Evolutionary conservation across 345 rosid species (phyloP).

Genomic region (Iberis pinnata): DNA sequence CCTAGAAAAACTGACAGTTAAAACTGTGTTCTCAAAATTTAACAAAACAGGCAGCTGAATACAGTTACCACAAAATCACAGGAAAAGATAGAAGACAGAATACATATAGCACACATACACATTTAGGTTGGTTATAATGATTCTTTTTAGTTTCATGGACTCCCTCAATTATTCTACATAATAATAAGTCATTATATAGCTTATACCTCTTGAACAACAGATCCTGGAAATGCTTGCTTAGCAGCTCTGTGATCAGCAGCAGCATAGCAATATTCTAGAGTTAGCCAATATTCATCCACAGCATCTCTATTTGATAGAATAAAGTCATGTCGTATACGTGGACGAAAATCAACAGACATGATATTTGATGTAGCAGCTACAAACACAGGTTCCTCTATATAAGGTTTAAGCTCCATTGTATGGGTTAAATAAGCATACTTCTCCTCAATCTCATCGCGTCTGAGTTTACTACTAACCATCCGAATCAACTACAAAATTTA

Average conservation of each 20-base stretch:
- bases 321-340: constrained; percentile 88
- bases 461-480: constrained; percentile 47
- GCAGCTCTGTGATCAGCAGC: constrained; percentile 82
- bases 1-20: constrained; percentile 43
- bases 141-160: background rate
- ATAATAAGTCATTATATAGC: constrained; percentile 1
- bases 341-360: constrained; percentile 68
- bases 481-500: constrained; percentile 60
- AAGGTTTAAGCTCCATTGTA: constrained; percentile 86
- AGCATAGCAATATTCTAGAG: constrained; percentile 92
- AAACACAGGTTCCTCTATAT: constrained; percentile 75
- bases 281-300: constrained; percentile 87
- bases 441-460: constrained; percentile 39
- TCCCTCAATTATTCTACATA: too few species aligned
- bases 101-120: constrained; percentile 10
- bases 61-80: background rate
- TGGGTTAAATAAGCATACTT: constrained; percentile 55
- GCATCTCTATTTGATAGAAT: constrained; percentile 62
- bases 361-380: constrained; percentile 44
- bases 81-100: background rate
- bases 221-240: constrained; percentile 84
- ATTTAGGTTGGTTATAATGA: background rate
- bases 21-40: constrained; percentile 14
- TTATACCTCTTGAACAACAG: constrained; percentile 79
- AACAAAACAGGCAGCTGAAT: background rate